Percentiles rank a stretch among this genome's conserved stretches.
Conservation (phyloP, 371 early-diverging fungal species). For the Nematocida minor region DNA sequence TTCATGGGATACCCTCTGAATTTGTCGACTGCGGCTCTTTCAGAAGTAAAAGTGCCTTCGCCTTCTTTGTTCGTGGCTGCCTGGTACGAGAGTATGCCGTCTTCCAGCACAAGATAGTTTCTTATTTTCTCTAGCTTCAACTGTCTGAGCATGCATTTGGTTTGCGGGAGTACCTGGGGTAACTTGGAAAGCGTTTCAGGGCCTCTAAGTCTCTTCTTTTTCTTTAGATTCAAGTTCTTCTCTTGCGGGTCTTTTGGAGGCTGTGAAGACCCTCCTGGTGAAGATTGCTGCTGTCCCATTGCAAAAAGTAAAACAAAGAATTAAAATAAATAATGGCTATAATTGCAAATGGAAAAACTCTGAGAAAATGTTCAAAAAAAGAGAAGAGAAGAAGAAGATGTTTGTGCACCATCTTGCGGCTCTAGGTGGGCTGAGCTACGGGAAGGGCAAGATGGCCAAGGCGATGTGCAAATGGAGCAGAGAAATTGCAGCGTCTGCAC, state of each 20-base stretch:
- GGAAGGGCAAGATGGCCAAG: neutral
- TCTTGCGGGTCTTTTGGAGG: constrained; percentile 30
- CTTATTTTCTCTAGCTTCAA: constrained; percentile 58
- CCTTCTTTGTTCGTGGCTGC: constrained; percentile 45
- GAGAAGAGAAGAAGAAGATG: neutral
- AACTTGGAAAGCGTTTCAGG: constrained; percentile 50
- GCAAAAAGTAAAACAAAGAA: constrained; percentile 17
- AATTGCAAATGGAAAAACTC: neutral
- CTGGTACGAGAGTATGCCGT: constrained; percentile 56
- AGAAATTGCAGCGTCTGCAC: neutral
- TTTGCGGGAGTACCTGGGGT: constrained; percentile 30
- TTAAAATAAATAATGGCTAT: neutral
- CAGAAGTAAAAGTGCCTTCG: constrained; percentile 27
- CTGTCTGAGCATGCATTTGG: constrained; percentile 60
- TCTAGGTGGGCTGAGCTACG: neutral
- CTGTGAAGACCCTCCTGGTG: constrained; percentile 40
- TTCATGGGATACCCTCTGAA: constrained; percentile 97
- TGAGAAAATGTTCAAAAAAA: neutral
- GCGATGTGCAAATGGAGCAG: neutral
- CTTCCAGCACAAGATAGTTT: constrained; percentile 61
- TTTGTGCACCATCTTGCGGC: neutral
- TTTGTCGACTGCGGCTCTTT: constrained; percentile 84
- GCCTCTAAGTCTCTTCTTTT: constrained; percentile 27
- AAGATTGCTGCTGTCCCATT: constrained; percentile 54
- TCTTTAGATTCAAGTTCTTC: constrained; percentile 50